Percentiles rank a stretch among this genome's conserved stretches.
phyloP scores from a whole-genome alignment of 2,329 filamentous ascomycete genomes.

The Fusarium paranaense region DNA sequence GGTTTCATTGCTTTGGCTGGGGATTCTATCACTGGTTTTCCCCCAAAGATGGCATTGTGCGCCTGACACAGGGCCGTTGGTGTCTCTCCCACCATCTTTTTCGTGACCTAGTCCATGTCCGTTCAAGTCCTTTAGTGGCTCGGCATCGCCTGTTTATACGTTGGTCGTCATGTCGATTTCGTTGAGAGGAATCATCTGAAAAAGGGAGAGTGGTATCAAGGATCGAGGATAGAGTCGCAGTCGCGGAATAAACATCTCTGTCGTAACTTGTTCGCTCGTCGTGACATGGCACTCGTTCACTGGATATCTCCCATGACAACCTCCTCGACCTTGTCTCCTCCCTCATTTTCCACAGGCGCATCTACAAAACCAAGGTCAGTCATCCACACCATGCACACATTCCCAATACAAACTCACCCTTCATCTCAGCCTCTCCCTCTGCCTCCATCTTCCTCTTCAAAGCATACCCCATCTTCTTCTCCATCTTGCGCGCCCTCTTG shows the following conservation, averaged over 20 bases:
- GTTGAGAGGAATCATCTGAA: neutral
- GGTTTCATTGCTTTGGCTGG: neutral
- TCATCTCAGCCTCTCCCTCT: slow-evolving; percentile 63
- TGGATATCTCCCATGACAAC: slow-evolving; percentile 45
- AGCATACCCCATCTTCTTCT: slow-evolving; percentile 65
- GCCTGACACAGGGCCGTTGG: neutral
- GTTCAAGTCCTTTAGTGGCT: neutral
- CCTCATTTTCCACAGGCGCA: slow-evolving; percentile 38
- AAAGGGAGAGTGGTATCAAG: neutral
- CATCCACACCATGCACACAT: slow-evolving; percentile 6
- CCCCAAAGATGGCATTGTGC: neutral
- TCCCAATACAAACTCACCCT: slow-evolving; percentile 49
- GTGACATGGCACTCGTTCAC: slow-evolving; percentile 13
- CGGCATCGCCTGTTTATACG: neutral
- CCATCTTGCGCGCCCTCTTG: slow-evolving; percentile 68
- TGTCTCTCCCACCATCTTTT: neutral
- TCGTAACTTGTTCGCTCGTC: neutral
- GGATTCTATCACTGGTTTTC: neutral
- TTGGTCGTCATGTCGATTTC: neutral
- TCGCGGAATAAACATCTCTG: neutral
- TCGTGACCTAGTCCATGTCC: neutral
- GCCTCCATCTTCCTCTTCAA: slow-evolving; percentile 64
- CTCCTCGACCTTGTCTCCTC: slow-evolving; percentile 37
- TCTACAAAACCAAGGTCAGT: slow-evolving; percentile 22
- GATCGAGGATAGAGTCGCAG: neutral